Percentiles rank a stretch among this genome's conserved stretches.
These are phyloP conservation scores for Penicillium italicum DNA, from an alignment of 2,329 filamentous ascomycete species.

Conservation along the genomic window DNA sequence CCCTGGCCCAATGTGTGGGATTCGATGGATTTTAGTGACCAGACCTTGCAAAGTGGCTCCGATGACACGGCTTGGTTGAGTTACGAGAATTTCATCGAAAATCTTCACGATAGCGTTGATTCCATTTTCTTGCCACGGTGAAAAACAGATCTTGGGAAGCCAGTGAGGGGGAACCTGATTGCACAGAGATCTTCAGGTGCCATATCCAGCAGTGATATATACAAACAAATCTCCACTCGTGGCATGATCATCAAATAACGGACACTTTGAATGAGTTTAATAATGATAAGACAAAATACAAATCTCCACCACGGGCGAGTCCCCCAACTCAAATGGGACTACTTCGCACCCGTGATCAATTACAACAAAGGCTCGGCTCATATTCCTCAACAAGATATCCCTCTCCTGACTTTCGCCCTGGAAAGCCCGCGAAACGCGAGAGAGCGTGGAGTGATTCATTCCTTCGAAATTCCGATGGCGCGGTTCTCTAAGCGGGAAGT, in stretches of 20 bases:
- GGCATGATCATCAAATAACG: not conserved
- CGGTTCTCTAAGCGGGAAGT: slow-evolving; percentile 2
- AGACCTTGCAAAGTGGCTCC: slow-evolving; percentile 1
- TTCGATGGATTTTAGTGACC: slow-evolving; percentile 19
- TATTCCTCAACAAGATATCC: not conserved
- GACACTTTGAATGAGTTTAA: not conserved
- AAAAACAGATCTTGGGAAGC: not conserved
- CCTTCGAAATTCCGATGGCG: not conserved
- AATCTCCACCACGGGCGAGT: not conserved
- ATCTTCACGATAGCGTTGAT: slow-evolving; percentile 26
- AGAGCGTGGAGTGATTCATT: not conserved
- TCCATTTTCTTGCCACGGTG: slow-evolving; percentile 18
- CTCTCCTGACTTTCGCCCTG: not conserved
- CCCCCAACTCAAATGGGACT: not conserved
- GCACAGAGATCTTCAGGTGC: not conserved
- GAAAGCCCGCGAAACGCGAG: not conserved
- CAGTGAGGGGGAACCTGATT: not conserved
- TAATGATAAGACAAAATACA: not conserved
- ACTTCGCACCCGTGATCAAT: not conserved
- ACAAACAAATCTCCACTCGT: not conserved
- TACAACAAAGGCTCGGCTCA: not conserved
- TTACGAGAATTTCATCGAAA: slow-evolving; percentile 30
- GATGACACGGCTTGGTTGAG: slow-evolving; percentile 26
- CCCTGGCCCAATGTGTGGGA: slow-evolving; percentile 28
- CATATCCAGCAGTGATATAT: not conserved